phyloP scores from a whole-genome alignment of 305 asterid species.

The Fraxinus dipetala region DNA sequence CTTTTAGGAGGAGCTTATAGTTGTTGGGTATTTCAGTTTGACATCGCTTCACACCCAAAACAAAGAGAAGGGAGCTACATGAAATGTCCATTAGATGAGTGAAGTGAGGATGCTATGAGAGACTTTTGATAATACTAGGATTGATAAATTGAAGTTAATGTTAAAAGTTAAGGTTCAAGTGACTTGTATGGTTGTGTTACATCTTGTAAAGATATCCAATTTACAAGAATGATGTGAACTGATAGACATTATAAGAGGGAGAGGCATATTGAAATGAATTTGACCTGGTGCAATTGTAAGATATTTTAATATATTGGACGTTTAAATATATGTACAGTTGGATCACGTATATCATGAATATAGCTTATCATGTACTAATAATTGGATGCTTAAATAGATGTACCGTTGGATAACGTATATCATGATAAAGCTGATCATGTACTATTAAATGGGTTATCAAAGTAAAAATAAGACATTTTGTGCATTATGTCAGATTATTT shows the following conservation, averaged over 20 bases:
- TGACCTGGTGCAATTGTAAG: neutral
- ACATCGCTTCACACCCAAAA: neutral
- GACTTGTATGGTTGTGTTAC: neutral
- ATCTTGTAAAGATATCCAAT: neutral
- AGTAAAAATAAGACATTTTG: neutral
- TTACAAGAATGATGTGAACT: neutral
- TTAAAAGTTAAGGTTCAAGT: neutral
- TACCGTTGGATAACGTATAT: neutral
- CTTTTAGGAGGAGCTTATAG: neutral
- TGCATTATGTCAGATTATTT: conserved; percentile 4
- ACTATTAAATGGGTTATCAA: neutral
- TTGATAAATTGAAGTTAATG: neutral
- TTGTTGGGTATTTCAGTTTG: neutral
- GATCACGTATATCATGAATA: neutral
- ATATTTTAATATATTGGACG: neutral
- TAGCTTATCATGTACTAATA: neutral
- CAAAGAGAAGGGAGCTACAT: neutral
- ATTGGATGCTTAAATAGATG: neutral
- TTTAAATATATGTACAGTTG: neutral
- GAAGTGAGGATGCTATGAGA: neutral
- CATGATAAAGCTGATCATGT: neutral
- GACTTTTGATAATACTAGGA: neutral
- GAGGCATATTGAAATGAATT: neutral
- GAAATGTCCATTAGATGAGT: neutral
- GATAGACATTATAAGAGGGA: neutral